phyloP scores from a whole-genome alignment of 2,329 filamentous ascomycete genomes.

The Fusarium sp. region DNA sequence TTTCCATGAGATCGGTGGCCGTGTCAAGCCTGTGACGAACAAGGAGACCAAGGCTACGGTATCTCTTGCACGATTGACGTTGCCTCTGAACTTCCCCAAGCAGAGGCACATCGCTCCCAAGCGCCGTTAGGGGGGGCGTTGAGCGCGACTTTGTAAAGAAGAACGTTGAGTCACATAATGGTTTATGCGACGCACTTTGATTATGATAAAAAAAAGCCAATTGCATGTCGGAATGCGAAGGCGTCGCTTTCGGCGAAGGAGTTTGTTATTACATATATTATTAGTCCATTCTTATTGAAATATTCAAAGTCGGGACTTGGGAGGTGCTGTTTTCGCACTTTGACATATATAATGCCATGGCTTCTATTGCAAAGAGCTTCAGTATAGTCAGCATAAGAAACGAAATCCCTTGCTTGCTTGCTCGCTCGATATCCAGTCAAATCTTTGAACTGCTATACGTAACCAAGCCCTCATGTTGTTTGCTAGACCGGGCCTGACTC shows the following conservation, averaged over 20 bases:
- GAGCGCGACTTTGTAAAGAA: background rate
- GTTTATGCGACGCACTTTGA: slow-evolving; percentile 2
- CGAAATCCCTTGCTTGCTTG: background rate
- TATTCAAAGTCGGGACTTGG: background rate
- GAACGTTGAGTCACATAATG: background rate
- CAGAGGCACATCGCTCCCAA: slow-evolving; percentile 52
- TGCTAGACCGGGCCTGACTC: no score
- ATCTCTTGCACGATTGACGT: slow-evolving; percentile 74
- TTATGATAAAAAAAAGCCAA: slow-evolving; percentile 23
- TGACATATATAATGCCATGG: background rate
- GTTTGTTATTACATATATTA: slow-evolving; percentile 23
- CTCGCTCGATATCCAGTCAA: background rate
- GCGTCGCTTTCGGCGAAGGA: slow-evolving; percentile 37
- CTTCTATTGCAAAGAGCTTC: background rate
- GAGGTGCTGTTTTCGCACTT: background rate
- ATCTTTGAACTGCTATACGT: background rate
- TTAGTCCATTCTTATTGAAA: slow-evolving; percentile 4
- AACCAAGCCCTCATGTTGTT: background rate
- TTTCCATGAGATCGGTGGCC: slow-evolving; percentile 81
- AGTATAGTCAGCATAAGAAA: background rate
- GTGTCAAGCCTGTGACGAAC: slow-evolving; percentile 69
- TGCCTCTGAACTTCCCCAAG: slow-evolving; percentile 89
- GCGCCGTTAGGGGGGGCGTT: slow-evolving; percentile 33
- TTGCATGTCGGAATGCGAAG: slow-evolving; percentile 32
- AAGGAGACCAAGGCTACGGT: slow-evolving; percentile 68